Evolutionary conservation across 371 early-diverging fungal genomes (phyloP).

Genomic region (Saksenaea oblongispora): DNA sequence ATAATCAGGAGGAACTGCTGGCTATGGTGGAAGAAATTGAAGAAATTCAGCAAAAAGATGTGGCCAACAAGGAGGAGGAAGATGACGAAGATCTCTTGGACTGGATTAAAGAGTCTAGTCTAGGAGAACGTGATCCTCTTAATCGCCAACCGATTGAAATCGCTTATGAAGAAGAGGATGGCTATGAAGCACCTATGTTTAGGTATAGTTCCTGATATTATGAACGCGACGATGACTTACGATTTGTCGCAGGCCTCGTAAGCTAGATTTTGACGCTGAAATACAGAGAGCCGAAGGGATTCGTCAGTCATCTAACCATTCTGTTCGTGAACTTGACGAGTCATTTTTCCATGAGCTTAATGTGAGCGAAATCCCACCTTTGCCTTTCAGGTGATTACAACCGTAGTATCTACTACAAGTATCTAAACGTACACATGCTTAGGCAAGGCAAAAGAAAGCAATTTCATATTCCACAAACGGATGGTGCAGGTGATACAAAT

Average conservation of each 20-base stretch:
- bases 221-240: not conserved
- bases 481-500: no score
- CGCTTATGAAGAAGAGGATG: conserved; percentile 9
- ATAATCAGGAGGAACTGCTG: conserved; percentile 1
- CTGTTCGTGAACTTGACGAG: not conserved
- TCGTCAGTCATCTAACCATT: not conserved
- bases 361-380: conserved; percentile 30
- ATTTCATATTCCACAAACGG: conserved; percentile 50
- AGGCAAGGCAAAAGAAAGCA: not conserved
- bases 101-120: not conserved
- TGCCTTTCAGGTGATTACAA: conserved; percentile 6
- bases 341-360: conserved; percentile 1
- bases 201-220: not conserved
- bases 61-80: not conserved
- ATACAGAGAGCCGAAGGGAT: conserved; percentile 7
- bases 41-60: not conserved
- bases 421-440: not conserved
- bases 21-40: not conserved
- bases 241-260: conserved; percentile 17
- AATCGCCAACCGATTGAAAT: not conserved
- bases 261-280: conserved; percentile 28
- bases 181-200: not conserved
- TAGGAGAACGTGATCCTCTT: not conserved
- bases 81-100: conserved; percentile 18
- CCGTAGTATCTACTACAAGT: not conserved